phyloP scores from a whole-genome alignment of 1,139 yeast genomes.

The Sugiyamaella novakii region DNA sequence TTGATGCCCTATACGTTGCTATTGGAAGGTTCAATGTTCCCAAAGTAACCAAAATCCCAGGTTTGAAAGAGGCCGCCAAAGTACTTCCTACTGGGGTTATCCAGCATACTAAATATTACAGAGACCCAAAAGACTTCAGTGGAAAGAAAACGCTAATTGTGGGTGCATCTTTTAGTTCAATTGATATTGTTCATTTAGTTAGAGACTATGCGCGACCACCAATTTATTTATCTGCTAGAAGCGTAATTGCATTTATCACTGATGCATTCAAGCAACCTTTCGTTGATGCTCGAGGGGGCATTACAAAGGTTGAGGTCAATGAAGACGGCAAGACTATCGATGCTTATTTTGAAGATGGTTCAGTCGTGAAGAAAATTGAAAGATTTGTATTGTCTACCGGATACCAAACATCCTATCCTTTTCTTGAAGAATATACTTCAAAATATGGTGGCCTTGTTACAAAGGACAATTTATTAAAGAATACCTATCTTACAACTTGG shows the following conservation, averaged over 20 bases:
- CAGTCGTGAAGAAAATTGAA: constrained; percentile 24
- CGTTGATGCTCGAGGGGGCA: constrained; percentile 28
- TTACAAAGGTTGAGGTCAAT: constrained; percentile 19
- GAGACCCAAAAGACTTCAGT: constrained; percentile 18
- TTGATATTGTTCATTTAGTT: constrained; percentile 25
- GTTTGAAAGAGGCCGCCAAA: constrained; percentile 45
- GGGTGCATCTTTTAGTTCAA: constrained; percentile 26
- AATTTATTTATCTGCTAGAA: constrained; percentile 28
- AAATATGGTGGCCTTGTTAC: constrained; percentile 27
- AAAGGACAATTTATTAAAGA: constrained; percentile 24
- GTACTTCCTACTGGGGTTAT: constrained; percentile 19
- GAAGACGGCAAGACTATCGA: constrained; percentile 19
- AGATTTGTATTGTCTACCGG: constrained; percentile 32
- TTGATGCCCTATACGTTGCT: constrained; percentile 58
- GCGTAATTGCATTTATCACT: constrained; percentile 23
- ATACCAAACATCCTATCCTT: constrained; percentile 29
- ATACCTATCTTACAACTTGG: constrained; percentile 33
- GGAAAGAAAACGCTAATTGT: constrained; percentile 24
- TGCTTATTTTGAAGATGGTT: constrained; percentile 27
- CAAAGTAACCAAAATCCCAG: constrained; percentile 52
- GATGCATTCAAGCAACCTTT: constrained; percentile 33
- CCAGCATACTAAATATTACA: constrained; percentile 23
- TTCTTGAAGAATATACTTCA: constrained; percentile 27
- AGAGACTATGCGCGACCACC: constrained; percentile 27
- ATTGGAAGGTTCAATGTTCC: constrained; percentile 59